Evolutionary conservation across 176 grass and related monocot species (phyloP).

Genomic region (Luzula sylvatica): DNA sequence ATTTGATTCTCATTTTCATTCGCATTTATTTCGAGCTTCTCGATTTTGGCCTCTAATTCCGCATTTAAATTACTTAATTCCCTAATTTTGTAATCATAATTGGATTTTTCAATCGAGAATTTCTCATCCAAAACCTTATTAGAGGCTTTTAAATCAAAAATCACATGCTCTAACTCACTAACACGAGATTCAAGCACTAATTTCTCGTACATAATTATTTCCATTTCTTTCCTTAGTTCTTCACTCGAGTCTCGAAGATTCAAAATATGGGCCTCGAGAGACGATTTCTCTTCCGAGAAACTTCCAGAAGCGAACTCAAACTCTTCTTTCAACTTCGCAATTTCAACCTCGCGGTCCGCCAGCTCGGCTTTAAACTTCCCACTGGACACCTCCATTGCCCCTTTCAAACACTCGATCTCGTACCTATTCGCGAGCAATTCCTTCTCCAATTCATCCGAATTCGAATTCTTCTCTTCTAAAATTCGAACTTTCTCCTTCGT

Average conservation of each 20-base stretch:
- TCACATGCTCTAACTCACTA: slow-evolving; percentile 34
- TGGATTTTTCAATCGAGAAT: slow-evolving; percentile 49
- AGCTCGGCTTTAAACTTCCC: slow-evolving; percentile 41
- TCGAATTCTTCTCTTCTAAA: slow-evolving; percentile 46
- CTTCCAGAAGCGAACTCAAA: slow-evolving; percentile 30
- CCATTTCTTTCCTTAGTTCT: slow-evolving; percentile 39
- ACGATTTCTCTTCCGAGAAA: slow-evolving; percentile 43
- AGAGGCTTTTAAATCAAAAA: slow-evolving; percentile 37
- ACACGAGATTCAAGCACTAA: slow-evolving; percentile 25
- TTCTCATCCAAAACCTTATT: slow-evolving; percentile 32
- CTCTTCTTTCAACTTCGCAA: slow-evolving; percentile 42
- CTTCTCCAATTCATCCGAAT: slow-evolving; percentile 39
- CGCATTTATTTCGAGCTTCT: slow-evolving; percentile 27
- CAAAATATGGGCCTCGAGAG: slow-evolving; percentile 37
- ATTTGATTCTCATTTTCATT: slow-evolving; percentile 32
- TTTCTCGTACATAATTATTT: slow-evolving; percentile 37
- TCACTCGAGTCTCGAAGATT: slow-evolving; percentile 31
- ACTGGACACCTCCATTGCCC: slow-evolving; percentile 30
- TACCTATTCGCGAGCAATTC: slow-evolving; percentile 40
- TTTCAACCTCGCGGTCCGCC: slow-evolving; percentile 28
- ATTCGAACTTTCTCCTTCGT: slow-evolving; percentile 34
- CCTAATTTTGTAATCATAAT: slow-evolving; percentile 33
- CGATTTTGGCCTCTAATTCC: slow-evolving; percentile 28
- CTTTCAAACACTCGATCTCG: slow-evolving; percentile 37
- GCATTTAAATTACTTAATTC: slow-evolving; percentile 39